Conservation (phyloP, 2,329 filamentous ascomycete genomes). For the Penicillium palitans region DNA sequence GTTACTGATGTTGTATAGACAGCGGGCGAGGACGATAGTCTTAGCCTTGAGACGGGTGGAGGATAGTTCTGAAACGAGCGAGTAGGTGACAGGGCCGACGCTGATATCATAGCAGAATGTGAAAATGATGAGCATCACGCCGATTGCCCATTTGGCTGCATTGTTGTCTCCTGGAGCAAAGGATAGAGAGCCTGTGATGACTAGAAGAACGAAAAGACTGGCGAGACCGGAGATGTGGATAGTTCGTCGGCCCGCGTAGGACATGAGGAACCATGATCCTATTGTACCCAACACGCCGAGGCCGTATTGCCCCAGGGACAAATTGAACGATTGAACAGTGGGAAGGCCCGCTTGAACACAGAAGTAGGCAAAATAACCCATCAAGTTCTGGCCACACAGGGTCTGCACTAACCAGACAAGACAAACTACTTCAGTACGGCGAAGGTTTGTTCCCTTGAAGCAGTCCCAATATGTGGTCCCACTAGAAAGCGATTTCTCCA, state of each 20-base stretch:
- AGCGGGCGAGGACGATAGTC: slow-evolving; percentile 55
- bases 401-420: slow-evolving; percentile 64
- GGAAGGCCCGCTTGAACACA: slow-evolving; percentile 45
- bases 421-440: slow-evolving; percentile 69
- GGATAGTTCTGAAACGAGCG: slow-evolving; percentile 53
- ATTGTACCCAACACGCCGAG: slow-evolving; percentile 57
- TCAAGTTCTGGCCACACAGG: slow-evolving; percentile 60
- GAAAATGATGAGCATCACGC: slow-evolving; percentile 50
- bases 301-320: slow-evolving; percentile 41
- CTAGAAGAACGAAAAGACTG: slow-evolving; percentile 28
- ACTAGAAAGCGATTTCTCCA: slow-evolving; percentile 70
- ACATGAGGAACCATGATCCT: slow-evolving; percentile 52
- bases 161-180: slow-evolving; percentile 29
- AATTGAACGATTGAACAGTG: slow-evolving; percentile 15
- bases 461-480: slow-evolving; percentile 76
- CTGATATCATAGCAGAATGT: slow-evolving; percentile 54
- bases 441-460: slow-evolving; percentile 74
- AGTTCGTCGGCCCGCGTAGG: slow-evolving; percentile 40
- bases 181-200: slow-evolving; percentile 32
- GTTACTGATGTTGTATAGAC: slow-evolving; percentile 50
- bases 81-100: slow-evolving; percentile 56
- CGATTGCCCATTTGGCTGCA: slow-evolving; percentile 41
- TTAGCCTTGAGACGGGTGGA: slow-evolving; percentile 55
- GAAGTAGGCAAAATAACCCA: slow-evolving; percentile 62
- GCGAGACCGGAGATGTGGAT: slow-evolving; percentile 38